These are phyloP conservation scores for Colletotrichum kahawae DNA, from an alignment of 2,329 filamentous ascomycete genomes.

Conservation along the genomic window DNA sequence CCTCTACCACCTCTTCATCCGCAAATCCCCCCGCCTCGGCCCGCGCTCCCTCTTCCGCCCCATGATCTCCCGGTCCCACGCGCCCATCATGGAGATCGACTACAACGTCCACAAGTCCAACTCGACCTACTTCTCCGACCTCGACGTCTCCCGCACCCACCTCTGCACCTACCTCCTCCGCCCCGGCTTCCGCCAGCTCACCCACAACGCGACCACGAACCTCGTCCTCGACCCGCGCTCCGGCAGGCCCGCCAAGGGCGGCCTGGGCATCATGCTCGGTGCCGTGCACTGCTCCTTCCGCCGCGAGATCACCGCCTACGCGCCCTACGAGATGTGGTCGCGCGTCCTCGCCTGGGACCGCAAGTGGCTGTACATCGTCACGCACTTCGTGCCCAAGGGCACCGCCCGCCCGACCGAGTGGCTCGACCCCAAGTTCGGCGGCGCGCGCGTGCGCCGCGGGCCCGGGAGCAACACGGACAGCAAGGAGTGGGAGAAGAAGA, in stretches of 20 bases:
- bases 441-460: slow-evolving; percentile 28
- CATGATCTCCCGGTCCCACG: slow-evolving; percentile 68
- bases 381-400: slow-evolving; percentile 72
- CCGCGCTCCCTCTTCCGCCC: slow-evolving; percentile 76
- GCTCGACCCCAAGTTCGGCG: slow-evolving; percentile 52
- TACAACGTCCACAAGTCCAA: slow-evolving; percentile 87
- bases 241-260: slow-evolving; percentile 55
- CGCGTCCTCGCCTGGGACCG: slow-evolving; percentile 76
- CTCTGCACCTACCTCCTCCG: slow-evolving; percentile 73
- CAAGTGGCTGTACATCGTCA: slow-evolving; percentile 82
- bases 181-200: slow-evolving; percentile 58
- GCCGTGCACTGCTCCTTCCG: slow-evolving; percentile 77
- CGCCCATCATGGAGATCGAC: slow-evolving; percentile 79
- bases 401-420: slow-evolving; percentile 60
- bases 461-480: slow-evolving; percentile 38
- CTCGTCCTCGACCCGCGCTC: slow-evolving; percentile 56
- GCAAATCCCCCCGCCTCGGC: slow-evolving; percentile 51
- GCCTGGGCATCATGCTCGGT: slow-evolving; percentile 70
- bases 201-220: slow-evolving; percentile 51
- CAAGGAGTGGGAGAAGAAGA: slow-evolving; percentile 62
- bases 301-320: slow-evolving; percentile 72
- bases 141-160: slow-evolving; percentile 83
- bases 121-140: slow-evolving; percentile 85
- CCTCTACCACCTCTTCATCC: slow-evolving; percentile 57
- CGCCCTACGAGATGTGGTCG: slow-evolving; percentile 76